Conservation (phyloP, 176 grass and related monocot species). For the Zea mays region DNA sequence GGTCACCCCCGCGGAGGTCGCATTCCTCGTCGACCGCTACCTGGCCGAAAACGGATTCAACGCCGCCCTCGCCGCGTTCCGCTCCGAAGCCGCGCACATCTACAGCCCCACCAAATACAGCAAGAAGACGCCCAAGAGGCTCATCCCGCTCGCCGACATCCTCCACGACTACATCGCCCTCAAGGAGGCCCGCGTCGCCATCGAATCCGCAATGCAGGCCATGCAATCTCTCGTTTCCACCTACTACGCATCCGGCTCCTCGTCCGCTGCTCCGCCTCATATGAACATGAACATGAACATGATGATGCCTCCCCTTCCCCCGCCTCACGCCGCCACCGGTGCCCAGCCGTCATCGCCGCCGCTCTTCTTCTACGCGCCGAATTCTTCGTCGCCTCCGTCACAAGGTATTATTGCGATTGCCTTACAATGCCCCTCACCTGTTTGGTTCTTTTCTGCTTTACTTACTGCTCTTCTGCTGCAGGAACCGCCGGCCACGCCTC, state of each 20-base stretch:
- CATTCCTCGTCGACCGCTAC: conserved; percentile 90
- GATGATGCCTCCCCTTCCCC: conserved; percentile 1
- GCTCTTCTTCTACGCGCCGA: conserved; percentile 39
- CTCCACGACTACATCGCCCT: conserved; percentile 81
- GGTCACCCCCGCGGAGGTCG: conserved; percentile 70
- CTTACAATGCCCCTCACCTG: neutral
- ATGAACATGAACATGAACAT: neutral
- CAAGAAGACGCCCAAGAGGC: conserved; percentile 47
- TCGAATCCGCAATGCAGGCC: conserved; percentile 59
- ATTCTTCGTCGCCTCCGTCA: conserved; percentile 41
- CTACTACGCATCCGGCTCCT: conserved; percentile 39
- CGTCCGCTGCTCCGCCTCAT: neutral
- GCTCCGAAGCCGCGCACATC: conserved; percentile 60
- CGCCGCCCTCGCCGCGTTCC: conserved; percentile 62
- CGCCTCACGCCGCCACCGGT: neutral
- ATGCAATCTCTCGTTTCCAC: conserved; percentile 61
- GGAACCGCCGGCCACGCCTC: conserved; percentile 36
- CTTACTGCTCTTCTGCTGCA: conserved; percentile 8
- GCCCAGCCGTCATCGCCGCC: conserved; percentile 47
- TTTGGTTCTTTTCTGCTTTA: neutral
- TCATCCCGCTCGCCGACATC: conserved; percentile 67
- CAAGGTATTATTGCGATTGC: conserved; percentile 20
- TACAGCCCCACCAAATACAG: conserved; percentile 33
- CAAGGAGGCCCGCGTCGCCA: conserved; percentile 59
- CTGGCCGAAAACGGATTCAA: conserved; percentile 68